A percentile compares a stretch with the other conserved stretches of the same genome.
Conservation (phyloP, 495 filamentous ascomycete genomes). For the Xylaria acuta region DNA sequence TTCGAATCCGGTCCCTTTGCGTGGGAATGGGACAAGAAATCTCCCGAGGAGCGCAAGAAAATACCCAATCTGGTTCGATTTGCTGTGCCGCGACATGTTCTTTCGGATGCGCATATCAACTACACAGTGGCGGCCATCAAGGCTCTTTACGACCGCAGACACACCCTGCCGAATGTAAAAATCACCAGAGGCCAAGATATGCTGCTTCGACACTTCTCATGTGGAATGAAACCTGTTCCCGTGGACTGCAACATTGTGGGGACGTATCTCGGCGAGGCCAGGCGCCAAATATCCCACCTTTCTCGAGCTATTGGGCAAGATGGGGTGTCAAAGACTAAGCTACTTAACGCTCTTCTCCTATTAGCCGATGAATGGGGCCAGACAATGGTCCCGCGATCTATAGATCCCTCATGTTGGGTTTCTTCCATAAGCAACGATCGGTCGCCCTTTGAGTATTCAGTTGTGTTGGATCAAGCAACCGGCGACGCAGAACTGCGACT, state of each 20-base stretch:
- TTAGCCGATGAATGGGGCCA: slow-evolving; percentile 7
- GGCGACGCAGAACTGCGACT: slow-evolving; percentile 18
- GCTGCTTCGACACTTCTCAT: slow-evolving; percentile 22
- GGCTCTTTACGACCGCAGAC: slow-evolving; percentile 18
- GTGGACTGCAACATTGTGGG: background rate
- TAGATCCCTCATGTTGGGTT: background rate
- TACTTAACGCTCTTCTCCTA: slow-evolving; percentile 6
- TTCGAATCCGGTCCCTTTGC: slow-evolving; percentile 17
- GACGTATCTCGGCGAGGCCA: slow-evolving; percentile 4
- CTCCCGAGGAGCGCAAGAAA: background rate
- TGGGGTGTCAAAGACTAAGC: background rate
- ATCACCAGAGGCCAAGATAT: slow-evolving; percentile 23
- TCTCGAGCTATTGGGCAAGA: slow-evolving; percentile 17
- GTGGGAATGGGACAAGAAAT: slow-evolving; percentile 24
- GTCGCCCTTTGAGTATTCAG: slow-evolving; percentile 15
- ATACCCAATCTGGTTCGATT: slow-evolving; percentile 27
- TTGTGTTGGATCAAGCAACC: slow-evolving; percentile 6
- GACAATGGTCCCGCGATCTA: background rate
- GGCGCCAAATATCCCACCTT: background rate
- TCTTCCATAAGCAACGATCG: slow-evolving; percentile 6
- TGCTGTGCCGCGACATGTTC: slow-evolving; percentile 20
- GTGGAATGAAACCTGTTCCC: slow-evolving; percentile 16
- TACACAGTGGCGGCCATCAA: slow-evolving; percentile 25
- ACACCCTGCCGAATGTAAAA: slow-evolving; percentile 11
- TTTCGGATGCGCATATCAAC: slow-evolving; percentile 19